These are phyloP conservation scores for Pythium periplocum DNA, from an alignment of 352 stramenopile species.

Conservation along the genomic window DNA sequence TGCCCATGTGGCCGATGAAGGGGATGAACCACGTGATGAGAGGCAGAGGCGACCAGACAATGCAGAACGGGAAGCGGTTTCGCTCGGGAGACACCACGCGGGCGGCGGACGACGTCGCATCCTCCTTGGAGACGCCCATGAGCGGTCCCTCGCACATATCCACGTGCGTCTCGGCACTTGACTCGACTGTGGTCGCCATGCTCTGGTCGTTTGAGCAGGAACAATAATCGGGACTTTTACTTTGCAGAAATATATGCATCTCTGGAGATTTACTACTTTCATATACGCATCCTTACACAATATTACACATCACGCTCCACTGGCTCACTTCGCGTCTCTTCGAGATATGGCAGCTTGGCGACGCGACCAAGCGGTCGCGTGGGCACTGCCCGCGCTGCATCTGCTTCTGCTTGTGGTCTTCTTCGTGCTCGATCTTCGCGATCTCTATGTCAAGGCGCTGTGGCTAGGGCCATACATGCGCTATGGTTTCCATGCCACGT, in stretches of 20 bases:
- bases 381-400: constrained; percentile 15
- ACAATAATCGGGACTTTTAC: neutral
- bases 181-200: neutral
- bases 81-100: neutral
- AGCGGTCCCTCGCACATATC: neutral
- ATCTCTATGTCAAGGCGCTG: constrained; percentile 26
- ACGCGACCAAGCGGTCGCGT: neutral
- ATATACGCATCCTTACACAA: neutral
- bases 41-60: constrained; percentile 91
- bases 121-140: neutral
- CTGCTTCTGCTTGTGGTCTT: constrained; percentile 22
- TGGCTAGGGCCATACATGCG: constrained; percentile 24
- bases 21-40: constrained; percentile 91
- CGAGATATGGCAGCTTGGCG: too few species aligned
- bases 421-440: constrained; percentile 26
- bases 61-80: constrained; percentile 86
- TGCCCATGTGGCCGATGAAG: constrained; percentile 96
- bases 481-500: constrained; percentile 17
- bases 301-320: neutral
- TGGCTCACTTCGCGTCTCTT: too few species aligned
- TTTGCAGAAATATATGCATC: neutral
- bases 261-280: neutral
- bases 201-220: neutral
- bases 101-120: neutral
- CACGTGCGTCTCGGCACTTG: neutral